Evolutionary conservation across 148 eudicot genomes (phyloP), one percentile per base, ranked within the genome.

Genomic region (Amaranthus hypochondriacus): DNA sequence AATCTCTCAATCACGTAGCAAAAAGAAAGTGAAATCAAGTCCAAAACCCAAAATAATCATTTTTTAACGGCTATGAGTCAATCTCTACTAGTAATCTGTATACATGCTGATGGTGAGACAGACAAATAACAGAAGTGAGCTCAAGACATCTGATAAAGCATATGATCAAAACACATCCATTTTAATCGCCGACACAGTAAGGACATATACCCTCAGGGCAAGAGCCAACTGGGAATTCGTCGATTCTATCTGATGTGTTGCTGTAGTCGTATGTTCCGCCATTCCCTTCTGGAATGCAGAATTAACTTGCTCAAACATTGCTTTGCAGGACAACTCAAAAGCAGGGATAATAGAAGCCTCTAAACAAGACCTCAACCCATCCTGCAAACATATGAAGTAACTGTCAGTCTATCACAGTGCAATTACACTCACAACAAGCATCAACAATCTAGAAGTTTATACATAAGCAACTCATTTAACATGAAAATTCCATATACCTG

Each of bases 241-340:
- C 48, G 94, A 81, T 46, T 95, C 96, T 48, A 88, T 69, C 76
- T 92, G 90, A 73, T 90, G 97, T 66, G 82, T 93, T 14, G 76
- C 85, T 39, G 92, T 84, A 62, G 84, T 68, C 50, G 90, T 80
- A 67, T 95, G 93, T 80, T 95, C 97, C 69, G 75, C 69, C 86
- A 92, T 86, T 72, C 98, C 98, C 84, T 92, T 95, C 85, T 90
- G 96, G 74, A 95, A 95, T 62, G 96, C 78, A 73, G 86, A 56
- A 73, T 95, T 92, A 76, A 95, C 89, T 90, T 95, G 98, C 83
- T 95, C 97, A 87, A 95, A 95, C 93, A 95, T 92, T 48, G 93
- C 78, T 82, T 88, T 87, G 85, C 98, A 92, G 56, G 98, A 83
- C 88, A 79, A 81, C 89, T 95, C 97, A 72, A 92, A 92, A 68